A percentile compares a stretch with the other conserved stretches of the same genome.
These are phyloP conservation scores for Quercus parvula DNA, from an alignment of 306 rosid genomes.

Conservation along the genomic window DNA sequence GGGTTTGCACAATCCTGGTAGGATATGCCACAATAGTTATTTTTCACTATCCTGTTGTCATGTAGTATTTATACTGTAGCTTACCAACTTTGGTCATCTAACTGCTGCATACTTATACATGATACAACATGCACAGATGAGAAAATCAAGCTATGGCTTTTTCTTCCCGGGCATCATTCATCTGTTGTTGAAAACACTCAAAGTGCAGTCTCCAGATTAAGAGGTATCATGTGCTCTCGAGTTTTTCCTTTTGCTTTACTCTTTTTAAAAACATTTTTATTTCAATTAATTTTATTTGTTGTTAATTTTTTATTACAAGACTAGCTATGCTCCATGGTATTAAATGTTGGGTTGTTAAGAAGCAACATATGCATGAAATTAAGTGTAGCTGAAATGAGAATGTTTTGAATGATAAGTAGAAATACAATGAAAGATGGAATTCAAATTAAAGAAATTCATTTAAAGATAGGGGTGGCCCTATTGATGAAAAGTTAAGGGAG, in stretches of 20 bases:
- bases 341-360: too few species aligned
- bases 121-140: constrained; percentile 57
- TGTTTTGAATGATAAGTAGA: too few species aligned
- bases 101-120: constrained; percentile 11
- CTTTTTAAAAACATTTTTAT: neutral
- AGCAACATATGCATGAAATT: too few species aligned
- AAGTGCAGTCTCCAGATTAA: constrained; percentile 66
- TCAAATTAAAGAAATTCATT: too few species aligned
- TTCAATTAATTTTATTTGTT: too few species aligned
- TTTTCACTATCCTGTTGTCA: constrained; percentile 15
- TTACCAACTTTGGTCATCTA: constrained; percentile 16
- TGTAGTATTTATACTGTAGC: neutral
- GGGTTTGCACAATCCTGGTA: constrained; percentile 98
- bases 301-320: too few species aligned
- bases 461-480: too few species aligned
- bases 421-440: too few species aligned
- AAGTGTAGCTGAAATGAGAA: too few species aligned
- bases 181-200: constrained; percentile 77
- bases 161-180: constrained; percentile 85
- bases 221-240: constrained; percentile 52
- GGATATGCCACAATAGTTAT: constrained; percentile 21
- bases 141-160: constrained; percentile 96
- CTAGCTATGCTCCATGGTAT: too few species aligned
- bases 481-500: too few species aligned
- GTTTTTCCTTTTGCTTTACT: constrained; percentile 18